Conservation (phyloP, 2,329 filamentous ascomycete species). For the Cladophialophora bantiana region DNA sequence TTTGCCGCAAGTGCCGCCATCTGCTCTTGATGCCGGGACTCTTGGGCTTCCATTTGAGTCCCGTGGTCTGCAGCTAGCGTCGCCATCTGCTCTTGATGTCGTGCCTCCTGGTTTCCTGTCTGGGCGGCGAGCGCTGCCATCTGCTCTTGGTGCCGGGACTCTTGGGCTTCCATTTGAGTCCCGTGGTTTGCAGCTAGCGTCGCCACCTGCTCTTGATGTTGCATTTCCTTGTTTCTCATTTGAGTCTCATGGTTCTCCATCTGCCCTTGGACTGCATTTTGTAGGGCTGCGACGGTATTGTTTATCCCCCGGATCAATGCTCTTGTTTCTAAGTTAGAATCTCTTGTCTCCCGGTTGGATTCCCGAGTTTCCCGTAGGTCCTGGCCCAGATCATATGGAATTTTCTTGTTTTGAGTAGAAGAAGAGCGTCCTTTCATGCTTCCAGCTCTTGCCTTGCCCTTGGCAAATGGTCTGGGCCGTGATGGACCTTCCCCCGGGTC, state of each 20-base stretch:
- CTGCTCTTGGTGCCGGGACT: too few relatives aligned
- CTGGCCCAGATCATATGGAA: neutral
- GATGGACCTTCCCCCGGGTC: neutral
- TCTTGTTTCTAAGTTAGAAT: neutral
- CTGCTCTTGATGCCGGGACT: too few relatives aligned
- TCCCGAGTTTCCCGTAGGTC: neutral
- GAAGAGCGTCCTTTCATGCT: neutral
- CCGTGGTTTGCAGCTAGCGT: too few relatives aligned
- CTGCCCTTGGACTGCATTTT: too few relatives aligned
- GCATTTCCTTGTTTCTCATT: neutral
- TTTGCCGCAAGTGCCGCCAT: neutral
- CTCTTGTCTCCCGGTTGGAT: neutral
- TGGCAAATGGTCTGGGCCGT: neutral
- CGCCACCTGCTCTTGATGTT: neutral
- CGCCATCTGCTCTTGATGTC: too few relatives aligned
- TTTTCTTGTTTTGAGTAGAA: neutral
- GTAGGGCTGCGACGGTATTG: too few relatives aligned
- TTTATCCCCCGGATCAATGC: neutral
- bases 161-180: too few relatives aligned
- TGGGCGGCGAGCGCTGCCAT: too few relatives aligned
- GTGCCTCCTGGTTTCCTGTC: too few relatives aligned
- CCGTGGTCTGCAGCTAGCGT: too few relatives aligned
- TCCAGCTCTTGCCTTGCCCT: neutral
- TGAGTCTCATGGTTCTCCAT: neutral
- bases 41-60: too few relatives aligned